Evolutionary conservation across 495 filamentous ascomycete species (phyloP), one percentile per base, ranked within the genome.

Genomic region (Lepraria neglecta): DNA sequence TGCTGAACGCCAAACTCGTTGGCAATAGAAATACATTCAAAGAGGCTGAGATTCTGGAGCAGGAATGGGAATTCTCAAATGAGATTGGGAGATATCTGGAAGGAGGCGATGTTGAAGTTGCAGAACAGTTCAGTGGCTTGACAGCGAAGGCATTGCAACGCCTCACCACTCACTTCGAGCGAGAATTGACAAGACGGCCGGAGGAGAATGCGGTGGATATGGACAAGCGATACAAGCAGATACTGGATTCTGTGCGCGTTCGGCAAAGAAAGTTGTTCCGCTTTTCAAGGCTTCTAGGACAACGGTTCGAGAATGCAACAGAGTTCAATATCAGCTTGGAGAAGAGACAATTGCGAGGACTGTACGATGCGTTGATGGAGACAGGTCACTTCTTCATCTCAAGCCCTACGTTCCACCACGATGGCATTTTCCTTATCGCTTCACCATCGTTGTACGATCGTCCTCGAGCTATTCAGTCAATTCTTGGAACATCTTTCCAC

Each of bases 21-120:
- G 89, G 91, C 48, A 97, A 97, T 75, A 97, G 96, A 71, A 98
- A 97, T 73, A 96, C 94, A 0, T 97, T 97, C 80, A 97, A 97
- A 70, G 94, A 97, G 68, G 94, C 94, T 14, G 94, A 98, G 73
- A 89, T 98, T 63, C 75, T 98, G 35, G 92, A 96, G 69, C 92
- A 96, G 66, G 94, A 97, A 72, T 98, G 94, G 92, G 88, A 87
- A 30, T 97, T 96, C 64, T 91, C 88, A 1, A 97, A 97, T 68
- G 87, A 91, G 59, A 87, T 97, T 61, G 94, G 92, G 14, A 82
- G 87, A 27, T 88, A 90, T 66, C 80, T 98, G 43, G 86, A 92
- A 54, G 89, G 89, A 45, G 94, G 95, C 58, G 92, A 97, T 74
- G 86, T 97, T 31, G 91, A 97, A 75, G 95, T 97, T 43, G 94